Percentiles rank a stretch among this genome's conserved stretches.
phyloP scores from a whole-genome alignment of 371 early-diverging fungal species.

The Fennellomyces sp. region DNA sequence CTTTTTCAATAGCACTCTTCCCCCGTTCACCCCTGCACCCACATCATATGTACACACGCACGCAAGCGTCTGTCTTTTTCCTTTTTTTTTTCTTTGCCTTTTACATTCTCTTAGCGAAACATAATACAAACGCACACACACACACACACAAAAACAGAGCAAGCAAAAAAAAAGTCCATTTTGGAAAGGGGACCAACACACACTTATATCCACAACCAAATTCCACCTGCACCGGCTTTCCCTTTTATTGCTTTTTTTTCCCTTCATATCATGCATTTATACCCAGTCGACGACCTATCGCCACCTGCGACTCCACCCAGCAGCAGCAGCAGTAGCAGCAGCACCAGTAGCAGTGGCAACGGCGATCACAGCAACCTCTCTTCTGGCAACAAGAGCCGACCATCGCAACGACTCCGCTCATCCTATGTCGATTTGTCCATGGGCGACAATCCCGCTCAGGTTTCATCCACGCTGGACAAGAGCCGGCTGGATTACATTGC shows the following conservation, averaged over 20 bases:
- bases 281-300: conserved; percentile 33
- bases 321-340: conserved; percentile 12
- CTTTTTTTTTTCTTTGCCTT: too few species aligned
- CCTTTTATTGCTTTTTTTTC: not conserved
- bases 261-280: conserved; percentile 1
- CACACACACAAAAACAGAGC: not conserved
- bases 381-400: not conserved
- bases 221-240: not conserved
- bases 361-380: not conserved
- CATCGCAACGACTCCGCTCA: conserved; percentile 25
- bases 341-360: not conserved
- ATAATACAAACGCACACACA: not conserved
- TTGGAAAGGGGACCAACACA: too few species aligned
- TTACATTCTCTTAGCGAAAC: too few species aligned
- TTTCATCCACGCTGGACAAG: conserved; percentile 28
- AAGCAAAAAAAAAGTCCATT: too few species aligned
- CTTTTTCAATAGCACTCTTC: too few species aligned
- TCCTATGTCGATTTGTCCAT: conserved; percentile 21
- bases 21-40: too few species aligned
- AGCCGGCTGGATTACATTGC: conserved; percentile 12
- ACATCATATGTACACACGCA: too few species aligned
- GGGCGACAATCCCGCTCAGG: conserved; percentile 19
- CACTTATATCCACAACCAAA: not conserved
- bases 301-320: conserved; percentile 53
- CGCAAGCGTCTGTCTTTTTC: too few species aligned